Evolutionary conservation across 2,329 filamentous ascomycete species (phyloP).

Genomic region (Mariannaea sp.): DNA sequence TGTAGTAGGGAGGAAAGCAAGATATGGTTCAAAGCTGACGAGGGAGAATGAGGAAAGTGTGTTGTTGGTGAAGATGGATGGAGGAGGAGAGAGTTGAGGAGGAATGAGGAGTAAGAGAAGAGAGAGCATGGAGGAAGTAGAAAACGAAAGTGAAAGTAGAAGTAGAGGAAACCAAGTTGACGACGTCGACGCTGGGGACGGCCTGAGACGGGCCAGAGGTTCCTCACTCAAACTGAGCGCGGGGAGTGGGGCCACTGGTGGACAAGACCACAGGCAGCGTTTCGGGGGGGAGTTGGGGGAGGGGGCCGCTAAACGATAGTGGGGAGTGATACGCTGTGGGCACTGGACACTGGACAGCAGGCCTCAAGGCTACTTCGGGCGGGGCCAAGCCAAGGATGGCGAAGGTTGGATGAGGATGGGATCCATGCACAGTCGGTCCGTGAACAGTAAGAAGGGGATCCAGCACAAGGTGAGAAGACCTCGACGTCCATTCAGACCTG

Average conservation of each 20-base stretch:
- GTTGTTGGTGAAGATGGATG: constrained; percentile 6
- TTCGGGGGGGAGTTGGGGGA: constrained; percentile 5
- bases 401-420: not conserved
- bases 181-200: constrained; percentile 17
- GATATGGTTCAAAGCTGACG: not conserved
- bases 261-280: constrained; percentile 10
- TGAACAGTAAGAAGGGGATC: not conserved
- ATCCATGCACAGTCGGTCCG: too few relatives aligned
- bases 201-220: constrained; percentile 20
- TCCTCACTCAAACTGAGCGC: constrained; percentile 14
- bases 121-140: constrained; percentile 2
- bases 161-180: constrained; percentile 9
- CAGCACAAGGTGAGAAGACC: not conserved
- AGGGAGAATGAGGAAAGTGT: not conserved
- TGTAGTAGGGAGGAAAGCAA: not conserved
- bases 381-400: not conserved
- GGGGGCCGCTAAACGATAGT: not conserved
- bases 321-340: constrained; percentile 12
- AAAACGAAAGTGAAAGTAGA: too few relatives aligned
- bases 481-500: not conserved
- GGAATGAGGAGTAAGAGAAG: constrained; percentile 11
- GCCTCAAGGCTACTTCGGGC: constrained; percentile 7
- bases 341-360: too few relatives aligned
- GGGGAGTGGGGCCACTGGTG: constrained; percentile 13
- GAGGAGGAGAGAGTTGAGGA: constrained; percentile 10